Conservation (phyloP, 768 basidiomycete species). For the Kwoniella europaea region DNA sequence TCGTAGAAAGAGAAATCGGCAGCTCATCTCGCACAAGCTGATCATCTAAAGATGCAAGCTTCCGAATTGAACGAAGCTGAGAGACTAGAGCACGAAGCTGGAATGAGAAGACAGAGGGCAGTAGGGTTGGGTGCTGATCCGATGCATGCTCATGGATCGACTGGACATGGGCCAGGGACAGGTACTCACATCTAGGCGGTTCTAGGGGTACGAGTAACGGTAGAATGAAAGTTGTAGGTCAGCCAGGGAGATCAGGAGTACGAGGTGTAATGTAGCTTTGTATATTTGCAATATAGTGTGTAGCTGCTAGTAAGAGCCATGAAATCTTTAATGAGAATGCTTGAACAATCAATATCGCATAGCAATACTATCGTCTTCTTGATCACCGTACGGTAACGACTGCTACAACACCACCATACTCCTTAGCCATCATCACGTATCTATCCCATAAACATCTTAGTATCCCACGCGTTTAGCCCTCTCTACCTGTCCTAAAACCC, state of each 20-base stretch:
- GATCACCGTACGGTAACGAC: background rate
- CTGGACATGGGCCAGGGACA: slow-evolving; percentile 16
- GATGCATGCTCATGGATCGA: slow-evolving; percentile 26
- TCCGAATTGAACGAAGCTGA: slow-evolving; percentile 35
- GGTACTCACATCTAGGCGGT: background rate
- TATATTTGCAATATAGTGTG: background rate
- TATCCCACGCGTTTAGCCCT: slow-evolving; percentile 19
- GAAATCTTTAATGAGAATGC: background rate
- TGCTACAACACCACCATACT: background rate
- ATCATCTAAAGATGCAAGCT: slow-evolving; percentile 35
- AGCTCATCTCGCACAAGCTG: slow-evolving; percentile 31
- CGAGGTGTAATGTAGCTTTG: too few species aligned
- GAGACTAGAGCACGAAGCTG: slow-evolving; percentile 35
- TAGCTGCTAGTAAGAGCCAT: background rate
- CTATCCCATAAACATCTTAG: background rate
- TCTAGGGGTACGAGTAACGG: too few species aligned
- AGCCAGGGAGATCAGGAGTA: too few species aligned
- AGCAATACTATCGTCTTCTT: too few species aligned
- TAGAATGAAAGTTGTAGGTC: background rate
- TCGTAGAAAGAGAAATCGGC: slow-evolving; percentile 27
- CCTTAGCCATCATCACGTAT: background rate
- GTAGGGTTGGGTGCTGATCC: slow-evolving; percentile 40
- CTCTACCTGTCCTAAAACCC: slow-evolving; percentile 22
- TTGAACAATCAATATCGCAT: too few species aligned
- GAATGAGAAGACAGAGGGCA: slow-evolving; percentile 33